Percentiles rank a stretch among this genome's conserved stretches.
These are phyloP conservation scores for Teunomyces tritomae DNA, from an alignment of 805 yeast genomes.

Conservation along the genomic window DNA sequence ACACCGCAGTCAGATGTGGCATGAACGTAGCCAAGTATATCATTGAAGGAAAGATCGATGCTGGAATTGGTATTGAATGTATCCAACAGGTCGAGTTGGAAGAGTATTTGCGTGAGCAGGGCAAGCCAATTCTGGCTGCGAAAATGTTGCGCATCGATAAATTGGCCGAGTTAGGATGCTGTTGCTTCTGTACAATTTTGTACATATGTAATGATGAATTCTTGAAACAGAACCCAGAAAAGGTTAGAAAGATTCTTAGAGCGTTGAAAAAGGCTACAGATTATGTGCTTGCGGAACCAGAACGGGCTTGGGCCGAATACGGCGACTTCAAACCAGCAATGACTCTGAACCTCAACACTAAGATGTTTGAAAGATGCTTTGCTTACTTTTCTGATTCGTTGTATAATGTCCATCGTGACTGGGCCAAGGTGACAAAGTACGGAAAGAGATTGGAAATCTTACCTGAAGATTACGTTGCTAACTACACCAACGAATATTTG, in stretches of 20 bases:
- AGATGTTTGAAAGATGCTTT: slow-evolving; percentile 51
- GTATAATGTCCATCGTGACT: slow-evolving; percentile 54
- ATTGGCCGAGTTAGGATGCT: slow-evolving; percentile 56
- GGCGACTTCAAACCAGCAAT: slow-evolving; percentile 47
- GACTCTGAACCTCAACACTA: slow-evolving; percentile 38
- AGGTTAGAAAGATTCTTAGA: slow-evolving; percentile 42
- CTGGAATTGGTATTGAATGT: slow-evolving; percentile 59
- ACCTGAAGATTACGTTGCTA: slow-evolving; percentile 48
- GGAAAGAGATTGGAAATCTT: slow-evolving; percentile 53
- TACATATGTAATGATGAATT: slow-evolving; percentile 53
- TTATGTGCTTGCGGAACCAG: slow-evolving; percentile 42
- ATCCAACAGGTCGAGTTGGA: slow-evolving; percentile 59
- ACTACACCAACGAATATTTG: slow-evolving; percentile 50
- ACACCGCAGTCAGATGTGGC: slow-evolving; percentile 58
- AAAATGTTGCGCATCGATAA: slow-evolving; percentile 56
- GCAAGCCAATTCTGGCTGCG: slow-evolving; percentile 45
- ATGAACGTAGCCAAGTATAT: slow-evolving; percentile 58
- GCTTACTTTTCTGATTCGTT: slow-evolving; percentile 54
- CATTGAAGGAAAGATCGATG: slow-evolving; percentile 54
- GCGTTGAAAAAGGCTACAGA: slow-evolving; percentile 54
- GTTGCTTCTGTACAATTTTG: slow-evolving; percentile 57
- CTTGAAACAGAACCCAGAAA: slow-evolving; percentile 45
- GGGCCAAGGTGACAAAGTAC: slow-evolving; percentile 54
- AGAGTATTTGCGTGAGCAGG: slow-evolving; percentile 43
- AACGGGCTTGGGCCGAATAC: slow-evolving; percentile 46